Evolutionary conservation across 1,284 basidiomycete genomes (phyloP).

Genomic region (Ceratobasidium sp.): DNA sequence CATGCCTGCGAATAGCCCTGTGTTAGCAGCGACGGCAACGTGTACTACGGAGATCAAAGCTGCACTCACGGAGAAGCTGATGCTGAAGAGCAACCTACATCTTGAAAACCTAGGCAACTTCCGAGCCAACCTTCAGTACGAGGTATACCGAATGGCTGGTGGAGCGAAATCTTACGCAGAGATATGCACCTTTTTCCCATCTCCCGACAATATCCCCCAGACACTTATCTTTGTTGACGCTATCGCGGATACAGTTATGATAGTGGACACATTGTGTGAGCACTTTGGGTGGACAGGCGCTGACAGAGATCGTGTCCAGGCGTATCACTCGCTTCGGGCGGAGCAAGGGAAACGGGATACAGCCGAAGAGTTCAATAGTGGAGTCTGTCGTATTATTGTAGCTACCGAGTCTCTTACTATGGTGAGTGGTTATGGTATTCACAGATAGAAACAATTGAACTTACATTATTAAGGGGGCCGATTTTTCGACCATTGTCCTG

Average conservation of each 20-base stretch:
- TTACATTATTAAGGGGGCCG: background rate
- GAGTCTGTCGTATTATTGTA: background rate
- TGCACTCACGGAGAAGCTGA: background rate
- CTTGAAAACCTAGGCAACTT: conserved; percentile 4
- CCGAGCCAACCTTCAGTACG: background rate
- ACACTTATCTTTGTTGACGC: background rate
- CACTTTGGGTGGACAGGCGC: background rate
- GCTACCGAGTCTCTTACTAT: background rate
- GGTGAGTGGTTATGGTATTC: background rate
- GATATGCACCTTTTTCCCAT: background rate
- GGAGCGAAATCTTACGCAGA: conserved; percentile 1
- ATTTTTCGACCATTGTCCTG: background rate
- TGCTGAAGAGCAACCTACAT: background rate
- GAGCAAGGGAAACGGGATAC: background rate
- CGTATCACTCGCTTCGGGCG: background rate
- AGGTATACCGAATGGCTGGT: background rate
- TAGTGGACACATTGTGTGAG: background rate
- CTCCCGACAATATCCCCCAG: background rate
- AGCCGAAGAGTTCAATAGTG: background rate
- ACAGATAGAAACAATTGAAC: background rate
- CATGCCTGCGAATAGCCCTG: background rate
- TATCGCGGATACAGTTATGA: background rate
- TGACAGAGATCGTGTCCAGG: background rate
- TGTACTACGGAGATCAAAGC: background rate
- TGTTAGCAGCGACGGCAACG: background rate